These are phyloP conservation scores for Aurantiochytrium sp. DNA, from an alignment of 108 stramenopile species.

Conservation along the genomic window DNA sequence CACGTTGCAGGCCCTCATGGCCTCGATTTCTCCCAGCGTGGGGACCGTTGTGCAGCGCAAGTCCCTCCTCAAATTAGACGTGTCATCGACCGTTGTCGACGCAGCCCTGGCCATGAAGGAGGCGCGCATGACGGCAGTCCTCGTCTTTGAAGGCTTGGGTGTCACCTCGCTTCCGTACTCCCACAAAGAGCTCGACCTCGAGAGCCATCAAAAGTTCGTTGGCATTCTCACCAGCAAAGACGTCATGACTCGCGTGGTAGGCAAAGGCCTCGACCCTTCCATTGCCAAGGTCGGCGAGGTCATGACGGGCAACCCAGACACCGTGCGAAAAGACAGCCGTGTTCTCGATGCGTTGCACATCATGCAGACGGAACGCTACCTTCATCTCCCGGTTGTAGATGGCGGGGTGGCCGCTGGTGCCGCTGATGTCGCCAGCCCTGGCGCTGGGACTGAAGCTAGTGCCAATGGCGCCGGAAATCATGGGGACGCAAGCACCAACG, in stretches of 20 bases:
- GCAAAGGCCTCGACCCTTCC: neutral
- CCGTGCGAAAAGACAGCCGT: neutral
- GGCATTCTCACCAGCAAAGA: constrained; percentile 31
- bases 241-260: constrained; percentile 20
- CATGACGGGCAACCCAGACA: constrained; percentile 25
- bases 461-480: neutral
- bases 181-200: constrained; percentile 6
- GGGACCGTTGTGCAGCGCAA: constrained; percentile 3
- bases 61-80: neutral
- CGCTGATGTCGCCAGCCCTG: neutral
- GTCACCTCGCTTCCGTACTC: neutral
- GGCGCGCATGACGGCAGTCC: neutral
- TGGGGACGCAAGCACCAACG: neutral
- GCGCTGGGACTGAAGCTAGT: too few species aligned
- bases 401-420: neutral
- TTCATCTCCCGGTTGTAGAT: constrained; percentile 25
- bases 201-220: neutral
- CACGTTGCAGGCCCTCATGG: neutral
- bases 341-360: constrained; percentile 13
- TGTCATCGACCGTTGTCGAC: neutral
- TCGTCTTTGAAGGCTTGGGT: constrained; percentile 2
- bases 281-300: neutral
- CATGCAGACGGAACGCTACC: constrained; percentile 11
- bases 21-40: neutral
- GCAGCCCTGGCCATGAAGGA: neutral